Evolutionary conservation across 495 filamentous ascomycete species (phyloP).

Genomic region (Halenospora varia): DNA sequence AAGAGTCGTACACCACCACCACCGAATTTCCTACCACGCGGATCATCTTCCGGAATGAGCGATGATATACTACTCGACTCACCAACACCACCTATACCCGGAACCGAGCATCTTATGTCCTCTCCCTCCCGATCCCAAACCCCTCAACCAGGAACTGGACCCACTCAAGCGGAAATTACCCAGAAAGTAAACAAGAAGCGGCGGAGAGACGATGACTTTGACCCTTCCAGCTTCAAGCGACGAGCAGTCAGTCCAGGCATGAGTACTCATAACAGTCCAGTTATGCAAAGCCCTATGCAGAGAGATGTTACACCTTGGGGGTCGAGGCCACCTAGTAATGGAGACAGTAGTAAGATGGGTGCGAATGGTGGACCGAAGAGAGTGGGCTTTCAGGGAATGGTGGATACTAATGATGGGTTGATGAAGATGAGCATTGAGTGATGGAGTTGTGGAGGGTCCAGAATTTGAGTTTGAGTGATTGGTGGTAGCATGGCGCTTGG

Average conservation of each 20-base stretch:
- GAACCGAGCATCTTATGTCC: slow-evolving; percentile 27
- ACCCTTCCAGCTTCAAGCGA: slow-evolving; percentile 84
- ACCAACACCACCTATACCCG: slow-evolving; percentile 21
- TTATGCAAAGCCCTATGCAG: slow-evolving; percentile 78
- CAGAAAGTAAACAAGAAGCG: slow-evolving; percentile 67
- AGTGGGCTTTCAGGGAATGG: slow-evolving; percentile 92
- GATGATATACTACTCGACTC: slow-evolving; percentile 79
- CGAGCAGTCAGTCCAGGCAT: slow-evolving; percentile 90
- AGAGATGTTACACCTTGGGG: slow-evolving; percentile 71
- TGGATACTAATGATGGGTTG: slow-evolving; percentile 87
- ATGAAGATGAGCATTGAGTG: slow-evolving; percentile 97
- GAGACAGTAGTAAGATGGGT: slow-evolving; percentile 37
- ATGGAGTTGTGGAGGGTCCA: not conserved
- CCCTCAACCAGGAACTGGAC: slow-evolving; percentile 29
- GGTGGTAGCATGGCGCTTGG: not conserved
- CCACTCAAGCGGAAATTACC: slow-evolving; percentile 62
- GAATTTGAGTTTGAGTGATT: not conserved
- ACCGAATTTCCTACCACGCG: slow-evolving; percentile 29
- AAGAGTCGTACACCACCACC: slow-evolving; percentile 50
- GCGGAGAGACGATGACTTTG: slow-evolving; percentile 86
- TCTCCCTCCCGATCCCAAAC: slow-evolving; percentile 40
- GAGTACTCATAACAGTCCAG: slow-evolving; percentile 84
- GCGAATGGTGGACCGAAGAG: slow-evolving; percentile 40
- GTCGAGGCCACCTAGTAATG: slow-evolving; percentile 46
- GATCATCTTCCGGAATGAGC: slow-evolving; percentile 20